Evolutionary conservation across 2,329 filamentous ascomycete genomes (phyloP), one percentile per base, ranked within the genome.

Genomic region (Ophiostoma angusticollis): DNA sequence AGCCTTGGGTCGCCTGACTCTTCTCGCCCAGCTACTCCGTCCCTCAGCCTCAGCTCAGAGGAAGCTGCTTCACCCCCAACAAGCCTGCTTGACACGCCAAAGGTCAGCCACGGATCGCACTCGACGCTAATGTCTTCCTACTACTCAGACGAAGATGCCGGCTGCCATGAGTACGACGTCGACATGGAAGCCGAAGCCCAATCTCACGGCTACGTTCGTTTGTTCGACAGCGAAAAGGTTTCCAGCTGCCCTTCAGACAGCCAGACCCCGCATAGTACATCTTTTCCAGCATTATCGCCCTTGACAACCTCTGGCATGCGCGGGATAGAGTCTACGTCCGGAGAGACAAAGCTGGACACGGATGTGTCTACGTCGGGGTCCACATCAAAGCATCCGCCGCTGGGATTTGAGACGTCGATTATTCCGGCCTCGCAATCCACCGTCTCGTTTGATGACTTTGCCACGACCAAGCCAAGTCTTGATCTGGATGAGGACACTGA

Each of bases 391-490:
- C n/a, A n/a, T n/a, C n/a, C n/a, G n/a, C n/a, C n/a, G n/a, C n/a
- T n/a, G n/a, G n/a, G n/a, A n/a, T n/a, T n/a, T n/a, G n/a, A n/a
- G n/a, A n/a, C n/a, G n/a, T n/a, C n/a, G n/a, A n/a, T n/a, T n/a
- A n/a, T n/a, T n/a, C n/a, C n/a, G n/a, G n/a, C n/a, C n/a, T n/a
- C n/a, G n/a, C n/a, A n/a, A n/a, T n/a, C n/a, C n/a, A n/a, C n/a
- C n/a, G 18, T 31, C n/a, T 41, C 39, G 1, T 37, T 28, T 22
- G 38, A 43, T 4, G 41, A 40, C 8, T 43, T 43, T 23, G 37
- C 41, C 22, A 35, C 25, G 18, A 38, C 38, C 7, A 40, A 40
- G 21, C 38, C 41, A 2, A 21, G 27, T 4, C 13, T 43, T 9
- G 38, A 40, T 11, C 12, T 40, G 5, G 41, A 40, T 12, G 41